phyloP scores from a whole-genome alignment of 352 stramenopile species.

The Phytophthora kernoviae region DNA sequence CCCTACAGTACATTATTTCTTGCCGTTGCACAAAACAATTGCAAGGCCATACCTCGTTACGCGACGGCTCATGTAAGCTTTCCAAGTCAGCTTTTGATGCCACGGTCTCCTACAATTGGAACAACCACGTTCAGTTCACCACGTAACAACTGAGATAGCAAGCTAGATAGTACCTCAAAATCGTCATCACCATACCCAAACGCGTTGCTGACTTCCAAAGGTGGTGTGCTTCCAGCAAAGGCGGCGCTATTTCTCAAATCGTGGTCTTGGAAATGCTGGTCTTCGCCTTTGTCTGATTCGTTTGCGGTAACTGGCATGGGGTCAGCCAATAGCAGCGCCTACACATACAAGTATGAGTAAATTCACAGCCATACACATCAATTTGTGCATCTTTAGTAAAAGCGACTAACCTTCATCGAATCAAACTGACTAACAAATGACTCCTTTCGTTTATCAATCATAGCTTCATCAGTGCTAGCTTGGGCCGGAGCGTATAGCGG shows the following conservation, averaged over 20 bases:
- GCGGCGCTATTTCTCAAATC: background rate
- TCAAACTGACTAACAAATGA: conserved; percentile 42
- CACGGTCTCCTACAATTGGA: conserved; percentile 17
- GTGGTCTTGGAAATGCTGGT: conserved; percentile 3
- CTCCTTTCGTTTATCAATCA: conserved; percentile 6
- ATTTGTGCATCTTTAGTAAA: background rate
- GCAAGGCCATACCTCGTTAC: background rate
- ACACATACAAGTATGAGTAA: background rate
- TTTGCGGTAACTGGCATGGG: background rate
- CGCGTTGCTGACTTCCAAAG: conserved; percentile 30
- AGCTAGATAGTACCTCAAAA: conserved; percentile 50
- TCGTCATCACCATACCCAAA: conserved; percentile 84
- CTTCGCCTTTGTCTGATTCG: conserved; percentile 3
- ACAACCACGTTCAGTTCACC: too few relatives aligned
- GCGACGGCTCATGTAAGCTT: background rate
- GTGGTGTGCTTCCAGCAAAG: conserved; percentile 2
- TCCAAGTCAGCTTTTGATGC: conserved; percentile 6
- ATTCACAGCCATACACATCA: too few relatives aligned
- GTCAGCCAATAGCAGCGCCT: conserved; percentile 15
- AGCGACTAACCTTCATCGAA: conserved; percentile 40
- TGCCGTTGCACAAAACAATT: background rate
- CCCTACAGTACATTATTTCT: background rate
- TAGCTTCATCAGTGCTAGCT: background rate
- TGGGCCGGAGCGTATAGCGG: conserved; percentile 9
- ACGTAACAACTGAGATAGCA: background rate